Conservation (phyloP, 257 asterid genomes). For the Ajuga chamaepitys region DNA sequence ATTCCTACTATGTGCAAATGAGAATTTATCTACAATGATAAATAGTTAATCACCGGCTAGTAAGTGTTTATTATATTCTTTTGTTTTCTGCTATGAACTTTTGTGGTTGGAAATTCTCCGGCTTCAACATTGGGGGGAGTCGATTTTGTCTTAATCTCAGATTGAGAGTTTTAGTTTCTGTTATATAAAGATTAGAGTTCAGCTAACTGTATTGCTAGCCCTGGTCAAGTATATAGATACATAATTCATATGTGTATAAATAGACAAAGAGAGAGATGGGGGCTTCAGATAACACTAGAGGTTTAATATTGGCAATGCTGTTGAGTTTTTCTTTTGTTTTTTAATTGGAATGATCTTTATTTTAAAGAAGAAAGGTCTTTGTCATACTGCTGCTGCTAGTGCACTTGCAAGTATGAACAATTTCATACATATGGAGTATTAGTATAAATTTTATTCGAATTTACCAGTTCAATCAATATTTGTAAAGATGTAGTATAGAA, state of each 20-base stretch:
- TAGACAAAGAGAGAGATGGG: conserved; percentile 28
- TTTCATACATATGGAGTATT: background rate
- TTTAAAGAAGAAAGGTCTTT: conserved; percentile 88
- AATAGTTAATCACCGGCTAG: conserved; percentile 16
- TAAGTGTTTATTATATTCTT: background rate
- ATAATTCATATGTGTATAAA: background rate
- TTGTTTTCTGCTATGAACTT: background rate
- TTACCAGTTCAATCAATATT: background rate
- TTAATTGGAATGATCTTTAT: conserved; percentile 83
- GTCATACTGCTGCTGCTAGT: conserved; percentile 78
- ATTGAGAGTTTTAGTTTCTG: background rate
- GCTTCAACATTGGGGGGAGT: conserved; percentile 39
- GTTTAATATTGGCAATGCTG: conserved; percentile 70
- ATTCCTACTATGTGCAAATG: background rate
- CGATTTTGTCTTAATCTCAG: conserved; percentile 2
- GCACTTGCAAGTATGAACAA: conserved; percentile 21
- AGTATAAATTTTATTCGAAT: background rate
- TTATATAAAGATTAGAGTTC: background rate
- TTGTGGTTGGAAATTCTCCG: conserved; percentile 16
- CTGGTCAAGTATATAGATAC: conserved; percentile 9
- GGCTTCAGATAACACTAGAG: conserved; percentile 65
- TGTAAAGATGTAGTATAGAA: background rate
- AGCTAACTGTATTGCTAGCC: background rate
- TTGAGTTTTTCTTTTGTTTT: too few relatives aligned
- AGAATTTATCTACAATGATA: background rate